These are phyloP conservation scores for Lactarius sp. DNA, from an alignment of 768 basidiomycete species.

Conservation along the genomic window DNA sequence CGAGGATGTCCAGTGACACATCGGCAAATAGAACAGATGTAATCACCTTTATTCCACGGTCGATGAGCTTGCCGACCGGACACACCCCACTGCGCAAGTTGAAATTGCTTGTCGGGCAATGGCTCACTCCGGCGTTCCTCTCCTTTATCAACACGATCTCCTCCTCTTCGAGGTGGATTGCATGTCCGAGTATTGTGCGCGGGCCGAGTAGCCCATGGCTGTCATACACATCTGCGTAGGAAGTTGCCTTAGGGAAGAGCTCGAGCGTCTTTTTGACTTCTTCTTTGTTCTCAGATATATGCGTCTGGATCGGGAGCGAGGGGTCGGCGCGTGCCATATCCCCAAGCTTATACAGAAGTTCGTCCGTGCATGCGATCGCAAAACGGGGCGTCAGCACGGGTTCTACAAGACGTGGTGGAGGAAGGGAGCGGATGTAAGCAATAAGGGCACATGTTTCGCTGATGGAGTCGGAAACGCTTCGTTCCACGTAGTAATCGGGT, in stretches of 20 bases:
- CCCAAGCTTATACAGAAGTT: constrained; percentile 62
- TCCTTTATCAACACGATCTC: constrained; percentile 70
- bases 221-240: constrained; percentile 84
- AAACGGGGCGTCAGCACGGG: constrained; percentile 96
- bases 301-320: constrained; percentile 79
- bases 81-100: constrained; percentile 85
- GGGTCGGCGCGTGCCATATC: constrained; percentile 55
- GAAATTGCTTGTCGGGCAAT: constrained; percentile 94
- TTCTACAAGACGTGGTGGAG: constrained; percentile 61
- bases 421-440: constrained; percentile 57
- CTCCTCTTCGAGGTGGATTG: constrained; percentile 65
- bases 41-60: constrained; percentile 72
- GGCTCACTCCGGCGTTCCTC: constrained; percentile 71
- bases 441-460: constrained; percentile 61
- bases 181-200: constrained; percentile 88
- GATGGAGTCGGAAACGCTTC: constrained; percentile 54
- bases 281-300: constrained; percentile 76
- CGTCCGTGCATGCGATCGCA: constrained; percentile 78
- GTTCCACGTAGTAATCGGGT: constrained; percentile 66
- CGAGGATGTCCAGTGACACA: background rate
- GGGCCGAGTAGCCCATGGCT: constrained; percentile 63
- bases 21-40: background rate
- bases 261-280: constrained; percentile 65
- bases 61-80: constrained; percentile 71
- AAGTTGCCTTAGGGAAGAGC: constrained; percentile 58